Base-by-base conservation (phyloP, 2,329 filamentous ascomycete species). In the Arthrobotrys pseudoclavata region DNA sequence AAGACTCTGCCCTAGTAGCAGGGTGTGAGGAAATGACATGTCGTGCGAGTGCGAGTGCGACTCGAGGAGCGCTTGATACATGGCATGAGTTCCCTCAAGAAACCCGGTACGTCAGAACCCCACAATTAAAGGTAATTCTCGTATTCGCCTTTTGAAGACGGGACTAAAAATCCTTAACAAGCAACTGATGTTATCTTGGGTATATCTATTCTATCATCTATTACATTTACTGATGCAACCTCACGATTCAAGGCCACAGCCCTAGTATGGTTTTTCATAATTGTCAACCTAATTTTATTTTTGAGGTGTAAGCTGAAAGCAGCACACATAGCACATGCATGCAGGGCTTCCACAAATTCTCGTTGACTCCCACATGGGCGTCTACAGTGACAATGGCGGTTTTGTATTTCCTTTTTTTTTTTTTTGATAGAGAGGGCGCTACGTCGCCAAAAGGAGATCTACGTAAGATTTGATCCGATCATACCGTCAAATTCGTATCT, bases 361-460 rank as follows among this genome's bases (percentile, higher is more conserved):
- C 40, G 52, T 24, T 26, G 31, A 48, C 45, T 57, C 15, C 62
- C 48, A 42, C 48, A 64, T 42, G 57, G 64, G 71, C 71, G 71
- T 69, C 53, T 62, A 69, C 15, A 50, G 71, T 67, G 40, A 76
- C 71, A 69, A 48, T 12, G 29, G 13, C 53, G n/a, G 69, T 74
- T 74, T 74, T 57, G 18, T 64, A 60, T 18, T 57, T 71, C 60
- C 26, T 63, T 63, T 53, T 52, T 71, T 47, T 53, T 53, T 18
- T 55, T 31, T 29, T 50, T 57, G 26, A 45, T n/a, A 45, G 5
- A 15, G 37, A 20, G 12, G 12, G 37, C 37, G 60, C 60, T 63
- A 22, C 42, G 34, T 47, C 60, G 60, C 24, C 26, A 63, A 47
- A 47, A 60, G 22, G 34, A 60, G 55, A 63, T 34, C 20, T 18